These are phyloP conservation scores for Aspergillus avenaceus DNA, from an alignment of 495 filamentous ascomycete species.

Conservation along the genomic window DNA sequence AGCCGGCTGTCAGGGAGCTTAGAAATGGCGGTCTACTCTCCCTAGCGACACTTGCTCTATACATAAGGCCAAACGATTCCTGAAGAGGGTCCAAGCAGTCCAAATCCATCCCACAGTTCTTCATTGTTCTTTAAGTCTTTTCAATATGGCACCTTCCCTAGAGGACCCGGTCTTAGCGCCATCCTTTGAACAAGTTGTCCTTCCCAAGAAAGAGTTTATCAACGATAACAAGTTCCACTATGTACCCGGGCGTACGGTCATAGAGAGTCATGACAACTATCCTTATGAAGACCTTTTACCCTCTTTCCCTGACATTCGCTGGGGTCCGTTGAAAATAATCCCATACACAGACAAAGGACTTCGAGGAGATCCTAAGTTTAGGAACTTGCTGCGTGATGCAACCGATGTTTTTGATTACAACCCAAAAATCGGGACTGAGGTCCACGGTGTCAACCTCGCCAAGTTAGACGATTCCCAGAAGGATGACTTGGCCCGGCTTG, in stretches of 20 bases:
- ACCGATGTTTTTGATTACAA: slow-evolving; percentile 58
- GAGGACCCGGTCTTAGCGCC: slow-evolving; percentile 21
- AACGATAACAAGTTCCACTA: slow-evolving; percentile 35
- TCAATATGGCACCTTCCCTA: slow-evolving; percentile 32
- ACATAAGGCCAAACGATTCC: too few species aligned
- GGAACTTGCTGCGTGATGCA: slow-evolving; percentile 45
- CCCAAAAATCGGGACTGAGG: slow-evolving; percentile 68
- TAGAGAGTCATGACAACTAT: slow-evolving; percentile 47
- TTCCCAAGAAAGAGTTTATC: slow-evolving; percentile 17
- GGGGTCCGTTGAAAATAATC: slow-evolving; percentile 47
- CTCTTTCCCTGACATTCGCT: slow-evolving; percentile 52
- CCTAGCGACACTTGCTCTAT: background rate
- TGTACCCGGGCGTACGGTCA: slow-evolving; percentile 44
- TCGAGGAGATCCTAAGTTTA: slow-evolving; percentile 51
- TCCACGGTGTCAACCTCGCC: slow-evolving; percentile 65
- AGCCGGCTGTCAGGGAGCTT: background rate
- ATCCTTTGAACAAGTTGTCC: slow-evolving; percentile 8
- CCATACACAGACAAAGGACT: slow-evolving; percentile 54
- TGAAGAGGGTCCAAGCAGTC: background rate
- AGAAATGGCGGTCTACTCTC: background rate
- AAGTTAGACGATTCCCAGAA: slow-evolving; percentile 64
- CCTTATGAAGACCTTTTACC: slow-evolving; percentile 53
- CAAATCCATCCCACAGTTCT: background rate
- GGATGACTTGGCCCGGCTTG: slow-evolving; percentile 69
- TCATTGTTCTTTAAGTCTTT: too few species aligned